Percentiles rank a stretch among this genome's conserved stretches.
Evolutionary conservation across 345 rosid species (phyloP).

Genomic region (Aegle marmelos): DNA sequence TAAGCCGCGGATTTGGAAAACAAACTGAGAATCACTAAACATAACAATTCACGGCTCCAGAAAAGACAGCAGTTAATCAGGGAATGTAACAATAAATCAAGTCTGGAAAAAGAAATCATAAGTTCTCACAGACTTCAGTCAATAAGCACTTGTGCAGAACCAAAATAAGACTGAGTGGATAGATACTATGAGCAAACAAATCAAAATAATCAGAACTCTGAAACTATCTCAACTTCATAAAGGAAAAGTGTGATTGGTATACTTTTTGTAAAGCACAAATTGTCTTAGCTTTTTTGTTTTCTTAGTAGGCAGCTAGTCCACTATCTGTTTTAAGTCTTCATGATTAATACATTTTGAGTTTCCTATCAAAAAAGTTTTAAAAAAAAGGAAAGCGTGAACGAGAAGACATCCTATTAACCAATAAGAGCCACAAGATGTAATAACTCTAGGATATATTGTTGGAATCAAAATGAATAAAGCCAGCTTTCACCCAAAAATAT

Average conservation of each 20-base stretch:
- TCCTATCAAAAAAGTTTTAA: too few species aligned
- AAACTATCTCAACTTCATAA: not conserved
- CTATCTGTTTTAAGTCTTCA: too few species aligned
- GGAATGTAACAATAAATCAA: not conserved
- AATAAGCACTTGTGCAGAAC: not conserved
- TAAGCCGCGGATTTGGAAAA: not conserved
- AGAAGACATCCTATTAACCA: not conserved
- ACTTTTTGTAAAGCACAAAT: too few species aligned
- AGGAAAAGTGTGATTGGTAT: too few species aligned
- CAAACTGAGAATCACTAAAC: not conserved
- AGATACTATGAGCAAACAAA: not conserved
- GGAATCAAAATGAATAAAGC: not conserved
- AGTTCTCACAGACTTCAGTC: slow-evolving; percentile 2
- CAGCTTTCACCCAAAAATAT: not conserved
- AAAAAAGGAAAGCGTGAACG: not conserved
- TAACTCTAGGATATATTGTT: not conserved
- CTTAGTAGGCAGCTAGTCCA: too few species aligned
- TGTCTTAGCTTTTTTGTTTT: too few species aligned
- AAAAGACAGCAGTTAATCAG: not conserved
- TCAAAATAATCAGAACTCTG: not conserved
- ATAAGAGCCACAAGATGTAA: not conserved
- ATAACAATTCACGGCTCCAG: not conserved
- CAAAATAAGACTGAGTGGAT: not conserved
- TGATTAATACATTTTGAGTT: too few species aligned
- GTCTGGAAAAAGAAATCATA: not conserved